Conservation (phyloP, 768 basidiomycete species). For the Mycena alexandri region DNA sequence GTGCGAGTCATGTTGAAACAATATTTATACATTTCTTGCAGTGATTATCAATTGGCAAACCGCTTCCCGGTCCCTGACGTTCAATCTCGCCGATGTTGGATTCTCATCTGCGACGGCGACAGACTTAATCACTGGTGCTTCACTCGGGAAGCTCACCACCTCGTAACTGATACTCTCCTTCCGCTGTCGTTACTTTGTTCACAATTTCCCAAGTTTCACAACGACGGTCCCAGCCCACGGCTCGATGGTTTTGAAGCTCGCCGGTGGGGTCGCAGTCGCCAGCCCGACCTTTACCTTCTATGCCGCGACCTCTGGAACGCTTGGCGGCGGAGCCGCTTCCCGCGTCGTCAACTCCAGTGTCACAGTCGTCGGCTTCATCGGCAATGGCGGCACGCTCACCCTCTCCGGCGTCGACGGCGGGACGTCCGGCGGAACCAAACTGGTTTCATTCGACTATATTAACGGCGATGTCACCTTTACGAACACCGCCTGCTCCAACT, state of each 20-base stretch:
- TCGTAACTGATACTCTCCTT: constrained; percentile 46
- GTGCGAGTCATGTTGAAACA: background rate
- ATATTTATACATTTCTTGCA: constrained; percentile 33
- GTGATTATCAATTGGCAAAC: constrained; percentile 63
- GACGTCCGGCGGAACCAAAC: constrained; percentile 55
- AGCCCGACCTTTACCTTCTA: constrained; percentile 51
- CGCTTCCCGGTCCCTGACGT: constrained; percentile 53
- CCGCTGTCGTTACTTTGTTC: background rate
- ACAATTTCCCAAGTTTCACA: constrained; percentile 47
- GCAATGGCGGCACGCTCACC: constrained; percentile 59
- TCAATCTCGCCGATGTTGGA: constrained; percentile 58
- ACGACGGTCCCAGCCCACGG: constrained; percentile 51
- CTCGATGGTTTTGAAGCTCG: constrained; percentile 53
- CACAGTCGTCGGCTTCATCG: constrained; percentile 56
- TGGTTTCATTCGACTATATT: constrained; percentile 61
- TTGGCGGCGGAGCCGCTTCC: constrained; percentile 53
- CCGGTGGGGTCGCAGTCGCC: constrained; percentile 42
- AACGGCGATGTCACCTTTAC: constrained; percentile 58
- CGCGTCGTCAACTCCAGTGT: constrained; percentile 52
- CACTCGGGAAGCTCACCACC: constrained; percentile 51
- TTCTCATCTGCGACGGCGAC: constrained; percentile 55
- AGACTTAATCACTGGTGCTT: constrained; percentile 55
- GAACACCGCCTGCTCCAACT: constrained; percentile 63
- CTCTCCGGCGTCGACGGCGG: constrained; percentile 58
- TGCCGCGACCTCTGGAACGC: constrained; percentile 48